phyloP scores from a whole-genome alignment of 495 filamentous ascomycete genomes.

The Tuber umbilicatum region DNA sequence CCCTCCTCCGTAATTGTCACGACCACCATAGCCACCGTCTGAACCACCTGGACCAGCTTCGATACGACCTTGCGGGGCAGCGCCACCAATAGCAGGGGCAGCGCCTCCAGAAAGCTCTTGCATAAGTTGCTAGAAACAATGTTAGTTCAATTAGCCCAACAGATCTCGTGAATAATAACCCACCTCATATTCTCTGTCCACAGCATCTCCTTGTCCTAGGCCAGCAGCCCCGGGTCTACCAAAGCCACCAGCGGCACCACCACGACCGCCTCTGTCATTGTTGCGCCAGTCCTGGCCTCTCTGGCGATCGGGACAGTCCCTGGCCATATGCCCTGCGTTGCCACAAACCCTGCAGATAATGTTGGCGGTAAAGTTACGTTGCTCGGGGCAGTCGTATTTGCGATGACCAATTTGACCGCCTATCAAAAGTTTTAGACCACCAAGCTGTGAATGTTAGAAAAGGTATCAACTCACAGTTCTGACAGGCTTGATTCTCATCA shows the following conservation, averaged over 20 bases:
- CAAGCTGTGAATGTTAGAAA: neutral
- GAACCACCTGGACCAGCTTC: conserved; percentile 68
- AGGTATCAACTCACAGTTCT: conserved; percentile 60
- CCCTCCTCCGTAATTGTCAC: conserved; percentile 33
- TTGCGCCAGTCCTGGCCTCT: conserved; percentile 88
- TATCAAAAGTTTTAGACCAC: conserved; percentile 13
- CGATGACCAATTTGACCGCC: conserved; percentile 89
- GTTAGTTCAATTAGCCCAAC: conserved; percentile 41
- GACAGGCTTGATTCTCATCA: conserved; percentile 97
- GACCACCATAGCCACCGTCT: conserved; percentile 47
- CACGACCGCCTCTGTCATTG: conserved; percentile 50
- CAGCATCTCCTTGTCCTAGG: conserved; percentile 70
- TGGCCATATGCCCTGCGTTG: conserved; percentile 84
- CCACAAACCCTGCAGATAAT: conserved; percentile 98
- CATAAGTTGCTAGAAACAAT: conserved; percentile 73
- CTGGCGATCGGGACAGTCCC: conserved; percentile 85
- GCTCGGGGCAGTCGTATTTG: conserved; percentile 96
- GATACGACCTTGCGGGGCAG: conserved; percentile 65
- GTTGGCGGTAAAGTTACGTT: conserved; percentile 91
- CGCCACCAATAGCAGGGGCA: conserved; percentile 52
- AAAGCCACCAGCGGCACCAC: conserved; percentile 7
- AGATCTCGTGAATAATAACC: conserved; percentile 35
- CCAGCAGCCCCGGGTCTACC: conserved; percentile 53
- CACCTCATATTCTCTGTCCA: conserved; percentile 92
- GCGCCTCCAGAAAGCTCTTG: conserved; percentile 81